phyloP scores from a whole-genome alignment of 345 rosid genomes.

The Moricandia moricandioides region DNA sequence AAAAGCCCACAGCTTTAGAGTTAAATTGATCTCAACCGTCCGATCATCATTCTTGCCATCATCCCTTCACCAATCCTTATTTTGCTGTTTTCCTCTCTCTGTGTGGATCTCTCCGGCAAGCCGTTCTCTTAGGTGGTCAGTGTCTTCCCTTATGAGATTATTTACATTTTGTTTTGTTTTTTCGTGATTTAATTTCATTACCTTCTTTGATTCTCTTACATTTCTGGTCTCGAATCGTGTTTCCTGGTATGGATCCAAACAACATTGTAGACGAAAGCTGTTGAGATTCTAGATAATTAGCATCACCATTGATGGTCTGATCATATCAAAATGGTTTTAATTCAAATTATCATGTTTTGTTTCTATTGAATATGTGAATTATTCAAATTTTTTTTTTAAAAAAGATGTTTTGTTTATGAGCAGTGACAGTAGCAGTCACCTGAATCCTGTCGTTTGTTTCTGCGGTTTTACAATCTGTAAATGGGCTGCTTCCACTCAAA shows the following conservation, averaged over 20 bases:
- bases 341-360: background rate
- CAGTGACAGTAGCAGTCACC: slow-evolving; percentile 18
- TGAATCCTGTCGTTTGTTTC: too few species aligned
- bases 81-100: background rate
- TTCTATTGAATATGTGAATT: background rate
- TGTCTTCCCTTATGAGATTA: slow-evolving; percentile 6
- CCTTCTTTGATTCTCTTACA: background rate
- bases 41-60: slow-evolving; percentile 23
- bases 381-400: background rate
- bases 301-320: background rate
- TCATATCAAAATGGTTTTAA: background rate
- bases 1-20: background rate
- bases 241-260: background rate
- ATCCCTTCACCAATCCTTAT: slow-evolving; percentile 29
- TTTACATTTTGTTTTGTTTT: background rate
- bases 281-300: background rate
- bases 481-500: slow-evolving; percentile 97
- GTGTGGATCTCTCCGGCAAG: slow-evolving; percentile 33
- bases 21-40: slow-evolving; percentile 32
- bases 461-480: slow-evolving; percentile 29
- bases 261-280: background rate
- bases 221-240: slow-evolving; percentile 1
- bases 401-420: slow-evolving; percentile 3
- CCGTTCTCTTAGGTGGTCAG: slow-evolving; percentile 34
- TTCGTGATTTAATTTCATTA: background rate